Evolutionary conservation across 2,329 filamentous ascomycete genomes (phyloP), one percentile per base, ranked within the genome.

Genomic region (Canariomyces notabilis): DNA sequence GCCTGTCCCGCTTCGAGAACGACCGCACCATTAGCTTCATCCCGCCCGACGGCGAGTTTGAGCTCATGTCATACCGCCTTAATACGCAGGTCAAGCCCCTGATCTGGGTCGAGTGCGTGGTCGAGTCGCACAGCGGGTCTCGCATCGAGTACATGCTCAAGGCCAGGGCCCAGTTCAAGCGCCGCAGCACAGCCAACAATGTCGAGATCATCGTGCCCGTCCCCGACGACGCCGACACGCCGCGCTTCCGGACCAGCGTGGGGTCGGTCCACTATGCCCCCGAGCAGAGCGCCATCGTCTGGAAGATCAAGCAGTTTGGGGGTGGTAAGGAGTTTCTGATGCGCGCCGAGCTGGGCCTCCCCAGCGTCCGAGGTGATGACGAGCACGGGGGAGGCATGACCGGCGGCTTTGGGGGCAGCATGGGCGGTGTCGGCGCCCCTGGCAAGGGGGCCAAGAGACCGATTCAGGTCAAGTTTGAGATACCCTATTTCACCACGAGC

Each of bases 261-360:
- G 93, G 93, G 45, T 89, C 86, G 22, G 93, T 98, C 11, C 93
- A 98, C 70, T 98, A 98, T 64, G 91, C 91, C 4, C 93, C 93
- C 0, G 93, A 98, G 68, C 91, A 95, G 63, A 94, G 88, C 53
- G 91, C 91, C 49, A 98, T 98, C 58, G 87, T 98, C 41, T 98
- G 93, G 93, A 98, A 98, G 75, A 98, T 98, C 67, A 98, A 98
- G 75, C 93, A 98, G 62, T 98, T 98, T 67, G 93, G 93, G 36
- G 93, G 93, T n/a, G 82, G 84, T 58, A 98, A 98, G 70, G 93
- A 98, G 64, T 98, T 98, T 61, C 75, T 98, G 58, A 98, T 98
- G 93, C 86, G 93, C 46, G 93, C 93, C 15, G 93, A 98, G 71
- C 77, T 98, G 11, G 93, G 93, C 40, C 73, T 98, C 35, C 93